Base-by-base conservation (phyloP, 441 rosid species). In the Lagerstroemia fauriei region DNA sequence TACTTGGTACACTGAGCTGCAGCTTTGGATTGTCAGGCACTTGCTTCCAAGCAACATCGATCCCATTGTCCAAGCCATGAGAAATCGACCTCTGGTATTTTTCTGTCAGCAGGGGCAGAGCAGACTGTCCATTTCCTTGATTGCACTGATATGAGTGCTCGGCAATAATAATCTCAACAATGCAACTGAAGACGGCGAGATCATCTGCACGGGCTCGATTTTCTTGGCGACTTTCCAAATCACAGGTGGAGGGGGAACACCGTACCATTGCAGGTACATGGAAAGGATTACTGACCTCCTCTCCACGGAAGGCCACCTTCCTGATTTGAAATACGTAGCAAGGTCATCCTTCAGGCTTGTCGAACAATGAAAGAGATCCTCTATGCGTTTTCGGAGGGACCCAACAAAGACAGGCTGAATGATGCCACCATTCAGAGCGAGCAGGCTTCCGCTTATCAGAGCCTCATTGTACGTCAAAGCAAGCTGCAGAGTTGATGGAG, bases 191-290 rank as follows among this genome's bases (percentile, higher is more conserved):
- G 92, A 88, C 7, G 88, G 85, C 59, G 91, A 80, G 41, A 78
- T 69, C 44, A 31, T 80, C 88, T 82, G 89, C 56, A n/a, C 34
- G 56, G 90, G 85, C 80, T 92, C 93, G 75, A 93, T 80, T 87
- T 87, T 94, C 81, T 87, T 88, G 74, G 85, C 80, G 2, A 87
- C 87, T 77, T 85, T 84, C 89, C 89, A 86, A 79, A 92, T 87
- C 68, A 84, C 84, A n/a, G 91, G 84, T 9, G 95, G 90, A 78
- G 93, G 82, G 44, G 98, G 96, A 25, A 95, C 87, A 7, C 91
- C 89, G 78, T 85, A 92, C 99, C 97, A 94, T 83, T 90, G 93
- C 31, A 97, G 90, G 88, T 95, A 93, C 99, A 98, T 92, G 47
- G 98, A 91, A 76, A 94, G 93, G 70, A 92, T 84, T 61, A 89